phyloP scores from a whole-genome alignment of 1,284 basidiomycete genomes.

The Cystobasidiaceae sp. region DNA sequence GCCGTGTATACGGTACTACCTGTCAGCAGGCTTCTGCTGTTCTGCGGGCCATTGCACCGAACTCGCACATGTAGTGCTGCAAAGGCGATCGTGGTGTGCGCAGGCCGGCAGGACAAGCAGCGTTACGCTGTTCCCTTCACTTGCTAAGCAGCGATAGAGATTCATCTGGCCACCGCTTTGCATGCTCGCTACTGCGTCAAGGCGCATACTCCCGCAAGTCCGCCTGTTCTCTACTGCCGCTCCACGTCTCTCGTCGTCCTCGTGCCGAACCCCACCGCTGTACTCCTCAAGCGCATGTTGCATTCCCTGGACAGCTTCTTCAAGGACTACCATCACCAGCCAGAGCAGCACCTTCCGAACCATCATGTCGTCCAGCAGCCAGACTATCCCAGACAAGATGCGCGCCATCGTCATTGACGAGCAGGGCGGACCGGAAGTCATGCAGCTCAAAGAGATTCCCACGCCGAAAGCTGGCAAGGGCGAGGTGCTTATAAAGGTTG shows the following conservation, averaged over 20 bases:
- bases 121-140: neutral
- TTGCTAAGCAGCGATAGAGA: too few species aligned
- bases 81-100: neutral
- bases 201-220: too few species aligned
- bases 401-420: constrained; percentile 53
- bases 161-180: too few species aligned
- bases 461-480: constrained; percentile 60
- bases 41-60: too few species aligned
- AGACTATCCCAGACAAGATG: constrained; percentile 51
- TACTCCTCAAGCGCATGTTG: too few species aligned
- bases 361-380: too few species aligned
- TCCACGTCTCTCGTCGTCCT: neutral
- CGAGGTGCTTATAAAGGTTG: constrained; percentile 74
- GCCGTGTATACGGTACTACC: too few species aligned
- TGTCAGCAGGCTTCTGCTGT: too few species aligned
- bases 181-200: too few species aligned
- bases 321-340: neutral
- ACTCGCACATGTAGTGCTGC: too few species aligned
- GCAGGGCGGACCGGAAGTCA: constrained; percentile 70
- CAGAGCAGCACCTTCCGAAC: neutral
- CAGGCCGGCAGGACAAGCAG: neutral
- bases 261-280: too few species aligned
- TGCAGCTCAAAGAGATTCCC: constrained; percentile 60
- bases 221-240: too few species aligned
- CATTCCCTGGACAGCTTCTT: neutral